These are phyloP conservation scores for Pinus tabuliformis DNA, from an alignment of 75 land plant species.

Conservation along the genomic window DNA sequence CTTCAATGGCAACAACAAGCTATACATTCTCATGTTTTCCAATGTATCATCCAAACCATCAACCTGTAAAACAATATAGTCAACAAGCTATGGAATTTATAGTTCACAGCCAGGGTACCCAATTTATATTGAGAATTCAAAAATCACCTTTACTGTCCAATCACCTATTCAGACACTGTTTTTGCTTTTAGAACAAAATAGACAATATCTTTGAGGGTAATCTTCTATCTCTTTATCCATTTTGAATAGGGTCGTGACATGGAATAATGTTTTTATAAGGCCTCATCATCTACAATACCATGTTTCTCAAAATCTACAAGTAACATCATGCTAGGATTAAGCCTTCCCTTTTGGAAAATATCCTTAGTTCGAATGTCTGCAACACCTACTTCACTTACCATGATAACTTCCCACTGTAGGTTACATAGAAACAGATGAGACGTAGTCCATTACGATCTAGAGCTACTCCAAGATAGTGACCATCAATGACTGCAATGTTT, in stretches of 20 bases:
- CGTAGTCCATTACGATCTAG: too few species aligned
- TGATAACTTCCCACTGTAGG: slow-evolving; percentile 88
- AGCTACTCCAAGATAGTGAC: too few species aligned
- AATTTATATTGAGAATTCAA: too few species aligned
- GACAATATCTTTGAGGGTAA: slow-evolving; percentile 74
- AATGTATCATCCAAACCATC: slow-evolving; percentile 57
- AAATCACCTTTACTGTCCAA: slow-evolving; percentile 38
- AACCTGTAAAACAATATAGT: slow-evolving; percentile 5
- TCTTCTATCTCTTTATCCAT: slow-evolving; percentile 88
- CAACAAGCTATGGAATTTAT: too few species aligned
- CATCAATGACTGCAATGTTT: too few species aligned
- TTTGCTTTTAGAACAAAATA: slow-evolving; percentile 49
- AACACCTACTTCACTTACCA: slow-evolving; percentile 99
- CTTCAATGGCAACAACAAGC: slow-evolving; percentile 27
- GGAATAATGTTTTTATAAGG: slow-evolving; percentile 52
- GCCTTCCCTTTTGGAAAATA: slow-evolving; percentile 82
- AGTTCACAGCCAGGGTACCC: too few species aligned
- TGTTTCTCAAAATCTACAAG: slow-evolving; percentile 96
- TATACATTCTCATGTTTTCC: slow-evolving; percentile 87
- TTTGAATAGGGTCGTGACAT: slow-evolving; percentile 77
- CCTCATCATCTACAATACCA: background rate
- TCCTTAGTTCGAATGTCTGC: slow-evolving; percentile 93
- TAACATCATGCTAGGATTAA: slow-evolving; percentile 99
- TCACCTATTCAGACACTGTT: slow-evolving; percentile 46
- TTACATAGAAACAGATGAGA: slow-evolving; percentile 58